phyloP scores from a whole-genome alignment of 306 rosid genomes.

The Lablab purpureus region DNA sequence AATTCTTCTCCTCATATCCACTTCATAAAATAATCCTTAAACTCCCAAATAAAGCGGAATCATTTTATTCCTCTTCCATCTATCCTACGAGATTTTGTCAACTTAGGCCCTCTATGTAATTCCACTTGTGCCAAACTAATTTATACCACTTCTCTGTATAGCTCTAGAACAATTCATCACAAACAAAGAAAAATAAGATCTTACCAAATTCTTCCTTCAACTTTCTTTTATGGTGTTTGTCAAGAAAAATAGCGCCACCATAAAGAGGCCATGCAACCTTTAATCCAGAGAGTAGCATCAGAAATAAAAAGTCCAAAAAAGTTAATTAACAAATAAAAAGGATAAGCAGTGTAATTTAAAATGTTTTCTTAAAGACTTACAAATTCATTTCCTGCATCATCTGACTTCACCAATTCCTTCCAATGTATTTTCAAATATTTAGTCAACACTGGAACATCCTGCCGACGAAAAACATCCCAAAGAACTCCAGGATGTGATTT shows the following conservation, averaged over 20 bases:
- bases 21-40: not conserved
- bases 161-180: conserved; percentile 35
- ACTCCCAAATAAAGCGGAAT: conserved; percentile 4
- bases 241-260: conserved; percentile 76
- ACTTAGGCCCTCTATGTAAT: conserved; percentile 5
- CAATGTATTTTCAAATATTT: conserved; percentile 76
- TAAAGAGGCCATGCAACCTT: conserved; percentile 78
- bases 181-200: conserved; percentile 36
- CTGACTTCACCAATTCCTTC: conserved; percentile 64
- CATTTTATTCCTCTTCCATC: not conserved
- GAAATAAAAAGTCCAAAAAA: conserved; percentile 44
- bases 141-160: conserved; percentile 37
- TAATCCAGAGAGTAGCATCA: conserved; percentile 46
- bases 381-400: conserved; percentile 51
- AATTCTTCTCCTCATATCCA: conserved; percentile 1
- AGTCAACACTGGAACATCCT: conserved; percentile 74
- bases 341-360: not conserved
- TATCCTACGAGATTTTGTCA: not conserved
- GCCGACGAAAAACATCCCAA: conserved; percentile 89
- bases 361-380: conserved; percentile 53
- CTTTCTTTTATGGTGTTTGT: conserved; percentile 73
- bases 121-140: conserved; percentile 25
- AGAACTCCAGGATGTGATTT: conserved; percentile 66
- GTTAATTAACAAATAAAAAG: conserved; percentile 33
- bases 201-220: conserved; percentile 94